These are phyloP conservation scores for Breynia disticha DNA, from an alignment of 441 rosid species.

Conservation along the genomic window DNA sequence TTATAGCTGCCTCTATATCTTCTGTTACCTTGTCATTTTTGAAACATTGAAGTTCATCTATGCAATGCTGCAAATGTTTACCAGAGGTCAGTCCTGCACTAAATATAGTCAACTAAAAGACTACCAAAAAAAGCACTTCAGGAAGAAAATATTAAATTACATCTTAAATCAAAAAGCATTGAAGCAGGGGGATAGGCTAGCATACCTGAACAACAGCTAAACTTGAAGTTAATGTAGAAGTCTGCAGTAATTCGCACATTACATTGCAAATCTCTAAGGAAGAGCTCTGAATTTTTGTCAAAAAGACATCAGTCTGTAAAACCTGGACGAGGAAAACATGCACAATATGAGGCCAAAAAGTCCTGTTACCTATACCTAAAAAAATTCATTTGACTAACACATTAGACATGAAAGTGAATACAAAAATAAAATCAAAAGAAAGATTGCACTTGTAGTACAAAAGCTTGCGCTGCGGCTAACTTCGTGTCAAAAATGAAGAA, in stretches of 20 bases:
- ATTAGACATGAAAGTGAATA: too few relatives aligned
- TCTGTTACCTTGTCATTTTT: conserved; percentile 39
- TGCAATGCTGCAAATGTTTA: conserved; percentile 36
- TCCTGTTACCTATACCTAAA: too few relatives aligned
- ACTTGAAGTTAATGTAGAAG: conserved; percentile 37
- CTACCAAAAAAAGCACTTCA: conserved; percentile 1
- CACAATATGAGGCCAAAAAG: conserved; percentile 2
- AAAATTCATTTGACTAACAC: too few relatives aligned
- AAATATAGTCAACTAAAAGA: conserved; percentile 9
- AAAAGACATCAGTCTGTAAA: conserved; percentile 37
- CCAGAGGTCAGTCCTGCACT: conserved; percentile 22
- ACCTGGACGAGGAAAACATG: conserved; percentile 35
- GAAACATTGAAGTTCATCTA: conserved; percentile 50
- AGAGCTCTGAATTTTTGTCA: conserved; percentile 46
- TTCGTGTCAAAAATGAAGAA: not conserved
- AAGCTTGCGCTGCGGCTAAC: not conserved
- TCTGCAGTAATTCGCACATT: conserved; percentile 34
- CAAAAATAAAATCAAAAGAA: too few relatives aligned
- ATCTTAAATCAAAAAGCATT: not conserved
- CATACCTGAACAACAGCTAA: conserved; percentile 53
- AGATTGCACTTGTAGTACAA: too few relatives aligned
- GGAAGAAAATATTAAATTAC: conserved; percentile 7
- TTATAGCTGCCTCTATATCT: conserved; percentile 40
- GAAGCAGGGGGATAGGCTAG: too few relatives aligned
- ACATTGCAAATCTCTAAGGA: conserved; percentile 52